Conservation (phyloP, 1,284 basidiomycete genomes). For the Sporisorium exsertum region DNA sequence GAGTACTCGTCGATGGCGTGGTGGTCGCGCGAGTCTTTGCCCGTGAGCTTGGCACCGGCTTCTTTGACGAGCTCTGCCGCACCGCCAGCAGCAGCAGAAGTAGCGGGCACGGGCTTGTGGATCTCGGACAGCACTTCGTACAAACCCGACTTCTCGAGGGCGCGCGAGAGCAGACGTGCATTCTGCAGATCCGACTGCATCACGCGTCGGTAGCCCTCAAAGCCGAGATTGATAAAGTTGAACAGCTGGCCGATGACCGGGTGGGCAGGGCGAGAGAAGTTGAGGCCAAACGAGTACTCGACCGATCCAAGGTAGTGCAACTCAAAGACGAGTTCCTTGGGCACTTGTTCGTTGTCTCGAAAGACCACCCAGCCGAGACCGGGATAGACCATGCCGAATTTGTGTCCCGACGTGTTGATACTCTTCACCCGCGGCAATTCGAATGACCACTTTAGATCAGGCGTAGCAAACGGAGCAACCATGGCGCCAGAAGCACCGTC, state of each 20-base stretch:
- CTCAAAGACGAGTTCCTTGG: slow-evolving; percentile 79
- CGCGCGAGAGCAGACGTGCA: slow-evolving; percentile 81
- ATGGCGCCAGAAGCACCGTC: slow-evolving; percentile 70
- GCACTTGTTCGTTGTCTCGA: slow-evolving; percentile 71
- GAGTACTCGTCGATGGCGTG: slow-evolving; percentile 59
- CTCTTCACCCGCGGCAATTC: slow-evolving; percentile 78
- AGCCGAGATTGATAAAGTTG: slow-evolving; percentile 73
- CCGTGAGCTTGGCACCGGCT: slow-evolving; percentile 70
- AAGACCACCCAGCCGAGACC: slow-evolving; percentile 73
- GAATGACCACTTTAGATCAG: slow-evolving; percentile 82
- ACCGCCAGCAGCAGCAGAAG: not conserved
- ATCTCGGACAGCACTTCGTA: slow-evolving; percentile 74
- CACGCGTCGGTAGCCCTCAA: slow-evolving; percentile 71
- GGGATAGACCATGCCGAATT: slow-evolving; percentile 86
- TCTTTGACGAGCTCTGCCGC: slow-evolving; percentile 56
- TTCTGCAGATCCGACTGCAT: slow-evolving; percentile 81
- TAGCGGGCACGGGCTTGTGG: slow-evolving; percentile 65
- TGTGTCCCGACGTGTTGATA: slow-evolving; percentile 80
- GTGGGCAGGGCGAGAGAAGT: slow-evolving; percentile 90
- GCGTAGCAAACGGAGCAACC: slow-evolving; percentile 80
- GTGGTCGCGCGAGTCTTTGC: slow-evolving; percentile 2
- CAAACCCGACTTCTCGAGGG: slow-evolving; percentile 83
- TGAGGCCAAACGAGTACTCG: slow-evolving; percentile 81
- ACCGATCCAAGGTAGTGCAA: slow-evolving; percentile 74
- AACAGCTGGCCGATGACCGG: slow-evolving; percentile 94